Percentiles rank a stretch among this genome's conserved stretches.
Evolutionary conservation across 371 early-diverging fungal genomes (phyloP).

Genomic region (Lichtheimia corymbifera): DNA sequence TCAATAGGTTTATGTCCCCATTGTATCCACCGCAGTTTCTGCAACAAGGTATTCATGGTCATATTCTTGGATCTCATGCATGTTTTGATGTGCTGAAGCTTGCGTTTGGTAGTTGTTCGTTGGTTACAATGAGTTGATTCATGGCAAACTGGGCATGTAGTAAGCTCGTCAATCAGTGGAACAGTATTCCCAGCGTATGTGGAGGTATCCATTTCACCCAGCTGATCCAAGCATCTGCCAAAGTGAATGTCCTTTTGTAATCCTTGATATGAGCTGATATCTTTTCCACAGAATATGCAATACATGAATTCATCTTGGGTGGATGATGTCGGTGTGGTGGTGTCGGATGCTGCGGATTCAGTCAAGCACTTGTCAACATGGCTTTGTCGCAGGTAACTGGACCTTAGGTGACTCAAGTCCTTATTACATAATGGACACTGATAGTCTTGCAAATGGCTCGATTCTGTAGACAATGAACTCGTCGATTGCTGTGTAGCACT

Average conservation of each 20-base stretch:
- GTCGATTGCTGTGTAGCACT: too few relatives aligned
- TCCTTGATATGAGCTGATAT: slow-evolving; percentile 16
- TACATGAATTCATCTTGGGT: slow-evolving; percentile 16
- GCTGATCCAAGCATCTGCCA: slow-evolving; percentile 31
- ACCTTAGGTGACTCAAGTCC: slow-evolving; percentile 18
- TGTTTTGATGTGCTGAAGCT: slow-evolving; percentile 27
- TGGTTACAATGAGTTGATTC: slow-evolving; percentile 15
- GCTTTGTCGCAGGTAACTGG: slow-evolving; percentile 27
- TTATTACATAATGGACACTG: slow-evolving; percentile 30
- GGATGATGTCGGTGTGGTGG: not conserved
- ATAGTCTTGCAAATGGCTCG: not conserved
- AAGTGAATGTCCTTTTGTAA: slow-evolving; percentile 25
- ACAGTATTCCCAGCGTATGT: slow-evolving; percentile 19
- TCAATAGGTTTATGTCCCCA: slow-evolving; percentile 30
- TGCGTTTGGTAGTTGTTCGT: slow-evolving; percentile 11
- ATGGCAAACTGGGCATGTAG: slow-evolving; percentile 33
- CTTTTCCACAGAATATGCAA: slow-evolving; percentile 39
- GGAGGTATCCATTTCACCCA: slow-evolving; percentile 1
- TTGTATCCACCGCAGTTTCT: slow-evolving; percentile 31
- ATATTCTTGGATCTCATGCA: slow-evolving; percentile 17
- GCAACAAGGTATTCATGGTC: slow-evolving; percentile 19
- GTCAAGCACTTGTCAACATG: slow-evolving; percentile 34
- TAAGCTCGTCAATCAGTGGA: slow-evolving; percentile 19
- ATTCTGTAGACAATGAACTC: too few relatives aligned
- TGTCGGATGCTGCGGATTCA: not conserved